Conservation (phyloP, 768 basidiomycete species). For the Boletus rubescentipes region DNA sequence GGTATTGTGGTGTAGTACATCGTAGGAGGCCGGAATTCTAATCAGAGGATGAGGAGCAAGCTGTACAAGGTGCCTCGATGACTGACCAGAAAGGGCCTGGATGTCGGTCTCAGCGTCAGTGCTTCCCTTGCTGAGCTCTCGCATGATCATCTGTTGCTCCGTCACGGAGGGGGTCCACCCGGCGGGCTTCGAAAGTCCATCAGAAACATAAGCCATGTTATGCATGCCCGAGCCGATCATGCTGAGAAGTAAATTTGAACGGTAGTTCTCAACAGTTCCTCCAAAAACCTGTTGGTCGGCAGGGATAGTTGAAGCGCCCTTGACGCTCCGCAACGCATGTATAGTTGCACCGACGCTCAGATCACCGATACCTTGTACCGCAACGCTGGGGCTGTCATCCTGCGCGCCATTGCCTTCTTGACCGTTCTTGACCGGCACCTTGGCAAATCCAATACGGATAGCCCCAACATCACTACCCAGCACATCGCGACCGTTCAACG, state of each 20-base stretch:
- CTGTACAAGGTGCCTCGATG: not conserved
- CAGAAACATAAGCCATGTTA: conserved; percentile 50
- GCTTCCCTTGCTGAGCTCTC: conserved; percentile 78
- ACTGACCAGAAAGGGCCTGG: conserved; percentile 79
- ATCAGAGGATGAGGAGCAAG: conserved; percentile 11
- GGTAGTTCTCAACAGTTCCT: conserved; percentile 91
- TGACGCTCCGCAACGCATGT: conserved; percentile 80
- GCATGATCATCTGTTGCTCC: conserved; percentile 97
- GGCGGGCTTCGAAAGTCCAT: conserved; percentile 58
- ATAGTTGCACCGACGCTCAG: conserved; percentile 87
- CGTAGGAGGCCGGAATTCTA: conserved; percentile 88
- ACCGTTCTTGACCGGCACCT: conserved; percentile 90
- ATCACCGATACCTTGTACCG: conserved; percentile 81
- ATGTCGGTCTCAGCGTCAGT: conserved; percentile 83
- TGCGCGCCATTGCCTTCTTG: conserved; percentile 57
- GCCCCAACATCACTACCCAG: conserved; percentile 96
- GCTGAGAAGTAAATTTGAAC: conserved; percentile 86
- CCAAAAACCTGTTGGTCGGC: conserved; percentile 92
- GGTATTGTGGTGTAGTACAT: conserved; percentile 98
- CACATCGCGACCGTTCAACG: conserved; percentile 93
- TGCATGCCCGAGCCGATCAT: conserved; percentile 82
- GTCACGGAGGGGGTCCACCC: conserved; percentile 76
- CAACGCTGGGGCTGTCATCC: conserved; percentile 63
- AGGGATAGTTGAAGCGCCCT: conserved; percentile 90
- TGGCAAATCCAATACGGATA: conserved; percentile 95